Evolutionary conservation across 768 basidiomycete genomes (phyloP).

Genomic region (Sutorius australiensis): DNA sequence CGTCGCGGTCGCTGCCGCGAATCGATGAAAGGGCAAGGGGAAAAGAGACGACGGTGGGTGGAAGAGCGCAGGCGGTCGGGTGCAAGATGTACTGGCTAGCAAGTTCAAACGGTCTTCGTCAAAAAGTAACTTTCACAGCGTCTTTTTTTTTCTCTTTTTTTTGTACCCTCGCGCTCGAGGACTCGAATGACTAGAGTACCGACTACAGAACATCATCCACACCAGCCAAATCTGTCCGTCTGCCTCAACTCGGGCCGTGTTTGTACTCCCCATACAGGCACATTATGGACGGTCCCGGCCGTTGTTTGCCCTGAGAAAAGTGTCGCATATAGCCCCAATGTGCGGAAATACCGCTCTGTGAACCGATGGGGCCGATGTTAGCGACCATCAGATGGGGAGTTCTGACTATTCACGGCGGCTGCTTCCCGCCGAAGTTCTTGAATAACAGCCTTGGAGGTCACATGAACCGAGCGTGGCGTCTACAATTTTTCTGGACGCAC

Average conservation of each 20-base stretch:
- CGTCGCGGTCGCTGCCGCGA: slow-evolving; percentile 8
- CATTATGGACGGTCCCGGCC: neutral
- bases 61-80: neutral
- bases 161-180: neutral
- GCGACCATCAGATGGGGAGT: slow-evolving; percentile 23
- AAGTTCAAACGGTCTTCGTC: neutral
- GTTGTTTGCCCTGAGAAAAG: neutral
- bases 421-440: slow-evolving; percentile 79
- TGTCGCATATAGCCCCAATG: neutral
- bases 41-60: neutral
- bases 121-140: slow-evolving; percentile 14
- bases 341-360: neutral
- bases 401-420: slow-evolving; percentile 35
- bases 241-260: slow-evolving; percentile 5
- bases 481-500: slow-evolving; percentile 42
- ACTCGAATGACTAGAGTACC: slow-evolving; percentile 11
- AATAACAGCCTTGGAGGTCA: slow-evolving; percentile 62
- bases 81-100: slow-evolving; percentile 3
- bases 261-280: slow-evolving; percentile 11
- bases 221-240: slow-evolving; percentile 18
- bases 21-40: neutral
- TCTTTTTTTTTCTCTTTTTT: neutral
- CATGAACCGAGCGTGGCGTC: neutral
- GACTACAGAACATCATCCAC: slow-evolving; percentile 18
- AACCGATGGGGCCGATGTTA: slow-evolving; percentile 1